Conservation (phyloP, 768 basidiomycete genomes). For the Paxillus ammoniavirescens region DNA sequence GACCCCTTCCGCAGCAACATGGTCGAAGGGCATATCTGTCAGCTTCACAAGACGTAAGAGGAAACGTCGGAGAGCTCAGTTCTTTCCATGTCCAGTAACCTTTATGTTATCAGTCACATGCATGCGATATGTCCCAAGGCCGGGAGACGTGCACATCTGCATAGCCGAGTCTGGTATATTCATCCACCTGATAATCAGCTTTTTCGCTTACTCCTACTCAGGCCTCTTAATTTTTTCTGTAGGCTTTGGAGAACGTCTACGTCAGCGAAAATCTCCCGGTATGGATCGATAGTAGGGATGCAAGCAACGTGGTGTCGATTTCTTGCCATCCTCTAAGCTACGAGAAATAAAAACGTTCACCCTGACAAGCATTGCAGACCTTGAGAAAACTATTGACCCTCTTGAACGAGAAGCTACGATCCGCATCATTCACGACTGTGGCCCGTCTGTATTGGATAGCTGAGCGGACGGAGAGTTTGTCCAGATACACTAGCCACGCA, state of each 20-base stretch:
- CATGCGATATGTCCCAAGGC: constrained; percentile 39
- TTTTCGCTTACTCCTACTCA: background rate
- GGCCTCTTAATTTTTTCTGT: too few relatives aligned
- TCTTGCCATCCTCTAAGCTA: constrained; percentile 87
- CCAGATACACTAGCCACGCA: constrained; percentile 67
- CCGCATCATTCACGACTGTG: constrained; percentile 94
- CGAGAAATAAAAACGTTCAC: constrained; percentile 48
- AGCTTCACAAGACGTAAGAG: constrained; percentile 80
- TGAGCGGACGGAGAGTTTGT: constrained; percentile 54
- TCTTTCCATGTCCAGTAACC: constrained; percentile 72
- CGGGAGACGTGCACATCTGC: constrained; percentile 71
- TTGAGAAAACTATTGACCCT: constrained; percentile 83
- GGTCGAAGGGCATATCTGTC: constrained; percentile 78
- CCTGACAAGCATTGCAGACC: constrained; percentile 43
- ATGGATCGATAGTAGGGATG: constrained; percentile 93
- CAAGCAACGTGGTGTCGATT: constrained; percentile 75
- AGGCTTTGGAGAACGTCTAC: constrained; percentile 89
- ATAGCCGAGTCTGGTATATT: constrained; percentile 56
- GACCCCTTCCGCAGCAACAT: constrained; percentile 54
- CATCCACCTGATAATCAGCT: background rate
- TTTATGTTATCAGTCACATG: background rate
- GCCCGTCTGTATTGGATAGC: constrained; percentile 13
- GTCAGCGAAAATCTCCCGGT: constrained; percentile 81
- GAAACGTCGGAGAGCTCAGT: constrained; percentile 93
- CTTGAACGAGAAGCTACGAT: constrained; percentile 89